Evolutionary conservation across 345 rosid species (phyloP).

Genomic region (Eucalyptus rudis): DNA sequence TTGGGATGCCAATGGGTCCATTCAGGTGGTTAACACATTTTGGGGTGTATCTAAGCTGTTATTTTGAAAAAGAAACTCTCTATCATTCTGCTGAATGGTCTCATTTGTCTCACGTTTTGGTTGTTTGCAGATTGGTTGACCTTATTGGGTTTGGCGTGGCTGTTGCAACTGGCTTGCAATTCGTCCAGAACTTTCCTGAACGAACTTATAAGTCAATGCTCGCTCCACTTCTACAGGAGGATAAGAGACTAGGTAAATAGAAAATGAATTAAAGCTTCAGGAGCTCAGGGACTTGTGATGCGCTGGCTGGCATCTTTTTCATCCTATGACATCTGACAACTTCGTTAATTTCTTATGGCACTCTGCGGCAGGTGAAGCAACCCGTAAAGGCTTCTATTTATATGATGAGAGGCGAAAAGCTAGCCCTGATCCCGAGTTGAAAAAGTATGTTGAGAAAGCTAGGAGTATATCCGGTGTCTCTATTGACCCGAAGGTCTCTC

Average conservation of each 20-base stretch:
- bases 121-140: constrained; percentile 57
- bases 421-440: constrained; percentile 72
- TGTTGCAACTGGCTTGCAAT: constrained; percentile 68
- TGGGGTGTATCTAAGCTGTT: not conserved
- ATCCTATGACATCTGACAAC: not conserved
- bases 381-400: constrained; percentile 75
- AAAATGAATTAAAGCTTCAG: constrained; percentile 56
- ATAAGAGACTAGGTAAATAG: constrained; percentile 80
- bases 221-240: constrained; percentile 82
- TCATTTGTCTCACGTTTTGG: not conserved
- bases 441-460: constrained; percentile 71
- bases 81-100: not conserved
- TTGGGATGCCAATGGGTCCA: constrained; percentile 99
- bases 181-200: constrained; percentile 71
- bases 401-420: constrained; percentile 82
- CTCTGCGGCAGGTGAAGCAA: constrained; percentile 54
- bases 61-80: not conserved
- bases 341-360: not conserved
- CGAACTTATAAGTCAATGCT: constrained; percentile 81
- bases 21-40: constrained; percentile 39
- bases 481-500: constrained; percentile 62
- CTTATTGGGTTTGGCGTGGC: constrained; percentile 93
- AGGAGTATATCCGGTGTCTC: constrained; percentile 62
- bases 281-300: constrained; percentile 56
- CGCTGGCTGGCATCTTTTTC: constrained; percentile 42